A percentile compares a stretch with the other conserved stretches of the same genome.
Conservation (phyloP, 1,284 basidiomycete species). For the Cryptococcus hybrid region DNA sequence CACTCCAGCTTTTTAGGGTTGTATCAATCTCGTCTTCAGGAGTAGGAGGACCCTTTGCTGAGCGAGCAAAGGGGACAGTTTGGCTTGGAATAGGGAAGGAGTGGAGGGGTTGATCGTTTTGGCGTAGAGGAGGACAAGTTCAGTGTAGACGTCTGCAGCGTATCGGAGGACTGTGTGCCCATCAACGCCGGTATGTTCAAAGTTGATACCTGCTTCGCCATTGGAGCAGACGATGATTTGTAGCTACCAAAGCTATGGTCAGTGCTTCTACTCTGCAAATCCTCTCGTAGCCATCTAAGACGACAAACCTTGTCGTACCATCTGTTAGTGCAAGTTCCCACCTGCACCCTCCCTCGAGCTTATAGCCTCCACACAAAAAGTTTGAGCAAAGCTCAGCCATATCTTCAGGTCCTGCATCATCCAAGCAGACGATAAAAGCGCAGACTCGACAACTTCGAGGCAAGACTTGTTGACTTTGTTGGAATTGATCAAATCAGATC, state of each 20-base stretch:
- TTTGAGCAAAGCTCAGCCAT: constrained; percentile 82
- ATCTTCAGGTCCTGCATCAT: constrained; percentile 72
- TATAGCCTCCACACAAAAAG: constrained; percentile 89
- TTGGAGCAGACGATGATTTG: constrained; percentile 93
- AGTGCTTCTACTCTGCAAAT: background rate
- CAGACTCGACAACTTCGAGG: constrained; percentile 71
- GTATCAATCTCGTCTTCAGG: constrained; percentile 63
- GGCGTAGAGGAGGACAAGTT: constrained; percentile 92
- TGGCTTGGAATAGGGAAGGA: constrained; percentile 88
- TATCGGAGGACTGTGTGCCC: constrained; percentile 87
- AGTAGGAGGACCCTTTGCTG: constrained; percentile 56
- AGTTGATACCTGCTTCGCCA: constrained; percentile 95
- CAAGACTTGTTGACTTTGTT: constrained; percentile 74
- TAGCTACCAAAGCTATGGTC: constrained; percentile 55
- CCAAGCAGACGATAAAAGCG: constrained; percentile 89
- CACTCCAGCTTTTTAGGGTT: constrained; percentile 92
- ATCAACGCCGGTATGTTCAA: constrained; percentile 96
- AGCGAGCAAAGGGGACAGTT: constrained; percentile 75
- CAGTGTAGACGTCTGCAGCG: constrained; percentile 88
- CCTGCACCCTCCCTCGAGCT: constrained; percentile 71
- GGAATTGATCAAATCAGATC: constrained; percentile 59
- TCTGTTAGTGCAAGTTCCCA: constrained; percentile 93
- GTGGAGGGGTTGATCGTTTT: constrained; percentile 86
- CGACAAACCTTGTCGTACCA: constrained; percentile 64
- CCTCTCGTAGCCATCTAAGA: background rate